Conservation (phyloP, 768 basidiomycete species). For the Fibroporia radiculosa region DNA sequence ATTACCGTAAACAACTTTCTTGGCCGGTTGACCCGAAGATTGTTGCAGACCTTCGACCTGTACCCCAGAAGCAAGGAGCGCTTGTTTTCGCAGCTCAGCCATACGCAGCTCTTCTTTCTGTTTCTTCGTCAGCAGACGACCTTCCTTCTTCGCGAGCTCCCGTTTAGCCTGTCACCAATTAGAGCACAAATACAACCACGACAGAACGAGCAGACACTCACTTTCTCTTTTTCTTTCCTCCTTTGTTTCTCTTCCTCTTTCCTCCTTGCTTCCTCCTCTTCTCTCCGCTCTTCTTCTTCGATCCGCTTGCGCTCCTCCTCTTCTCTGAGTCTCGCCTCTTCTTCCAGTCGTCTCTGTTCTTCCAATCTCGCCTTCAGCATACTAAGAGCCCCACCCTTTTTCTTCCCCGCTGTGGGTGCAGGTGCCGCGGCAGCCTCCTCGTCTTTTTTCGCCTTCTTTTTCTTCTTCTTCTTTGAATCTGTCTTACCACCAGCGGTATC, state of each 20-base stretch:
- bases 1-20: constrained; percentile 77
- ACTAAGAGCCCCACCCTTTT: constrained; percentile 67
- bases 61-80: constrained; percentile 82
- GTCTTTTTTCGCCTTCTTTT: constrained; percentile 69
- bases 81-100: constrained; percentile 86
- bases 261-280: constrained; percentile 67
- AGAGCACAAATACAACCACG: constrained; percentile 3
- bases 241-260: constrained; percentile 81
- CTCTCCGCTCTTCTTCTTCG: constrained; percentile 81
- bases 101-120: constrained; percentile 90
- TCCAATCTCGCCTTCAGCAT: constrained; percentile 90
- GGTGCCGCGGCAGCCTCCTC: constrained; percentile 50
- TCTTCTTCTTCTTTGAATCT: constrained; percentile 72
- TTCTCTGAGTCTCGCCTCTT: constrained; percentile 61
- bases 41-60: constrained; percentile 86
- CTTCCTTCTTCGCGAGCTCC: constrained; percentile 89
- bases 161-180: constrained; percentile 59
- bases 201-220: constrained; percentile 19
- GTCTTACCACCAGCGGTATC: constrained; percentile 39
- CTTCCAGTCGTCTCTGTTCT: constrained; percentile 81
- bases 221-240: constrained; percentile 87
- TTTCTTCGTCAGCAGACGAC: constrained; percentile 91
- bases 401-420: constrained; percentile 47
- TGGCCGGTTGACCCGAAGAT: constrained; percentile 38
- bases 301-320: constrained; percentile 77